These are phyloP conservation scores for Vachellia collinsii DNA, from an alignment of 306 rosid genomes.

Conservation along the genomic window DNA sequence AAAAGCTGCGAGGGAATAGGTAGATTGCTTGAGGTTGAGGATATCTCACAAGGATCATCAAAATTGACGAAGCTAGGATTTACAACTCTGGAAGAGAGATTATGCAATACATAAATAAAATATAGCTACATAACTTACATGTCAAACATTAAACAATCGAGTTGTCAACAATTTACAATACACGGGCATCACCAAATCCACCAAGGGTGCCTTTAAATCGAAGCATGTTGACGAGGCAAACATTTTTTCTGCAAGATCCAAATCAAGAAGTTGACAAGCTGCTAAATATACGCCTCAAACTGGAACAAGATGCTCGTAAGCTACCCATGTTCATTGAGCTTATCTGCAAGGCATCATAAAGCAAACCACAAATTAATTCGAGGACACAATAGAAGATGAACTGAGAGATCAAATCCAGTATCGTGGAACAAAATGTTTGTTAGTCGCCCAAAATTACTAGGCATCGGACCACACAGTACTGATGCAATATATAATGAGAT, in stretches of 20 bases:
- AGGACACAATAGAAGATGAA: neutral
- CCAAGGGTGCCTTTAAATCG: slow-evolving; percentile 35
- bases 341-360: slow-evolving; percentile 48
- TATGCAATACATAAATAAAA: slow-evolving; percentile 42
- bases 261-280: slow-evolving; percentile 63
- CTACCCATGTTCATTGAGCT: slow-evolving; percentile 71
- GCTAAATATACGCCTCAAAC: slow-evolving; percentile 97
- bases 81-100: slow-evolving; percentile 35
- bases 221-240: slow-evolving; percentile 34
- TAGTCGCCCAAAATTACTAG: neutral
- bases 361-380: slow-evolving; percentile 1
- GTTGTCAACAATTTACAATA: slow-evolving; percentile 49
- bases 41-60: slow-evolving; percentile 30
- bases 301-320: slow-evolving; percentile 68
- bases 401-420: neutral
- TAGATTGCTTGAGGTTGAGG: neutral
- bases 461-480: neutral
- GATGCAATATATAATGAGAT: slow-evolving; percentile 9
- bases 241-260: slow-evolving; percentile 10
- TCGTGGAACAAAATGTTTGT: slow-evolving; percentile 8
- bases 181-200: slow-evolving; percentile 33
- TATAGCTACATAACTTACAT: slow-evolving; percentile 47
- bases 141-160: slow-evolving; percentile 39
- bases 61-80: slow-evolving; percentile 36
- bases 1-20: neutral